Evolutionary conservation across 2,329 filamentous ascomycete genomes (phyloP).

Genomic region (Fusarium redolens): DNA sequence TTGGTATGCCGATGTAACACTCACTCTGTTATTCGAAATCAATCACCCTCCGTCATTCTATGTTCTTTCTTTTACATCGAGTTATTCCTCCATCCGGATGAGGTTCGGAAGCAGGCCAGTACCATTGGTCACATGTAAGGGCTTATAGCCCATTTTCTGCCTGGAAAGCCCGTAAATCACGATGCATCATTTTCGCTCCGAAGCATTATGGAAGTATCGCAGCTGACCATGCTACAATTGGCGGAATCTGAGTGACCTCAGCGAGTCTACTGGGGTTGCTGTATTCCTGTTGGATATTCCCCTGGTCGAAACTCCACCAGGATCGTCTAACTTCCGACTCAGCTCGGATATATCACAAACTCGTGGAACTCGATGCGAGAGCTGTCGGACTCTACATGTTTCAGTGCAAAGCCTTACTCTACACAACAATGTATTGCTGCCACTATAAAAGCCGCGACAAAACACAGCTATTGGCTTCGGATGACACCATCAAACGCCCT

Average conservation of each 20-base stretch:
- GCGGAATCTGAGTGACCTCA: background rate
- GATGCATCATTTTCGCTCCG: background rate
- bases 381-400: background rate
- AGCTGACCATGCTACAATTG: background rate
- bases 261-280: background rate
- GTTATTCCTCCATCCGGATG: background rate
- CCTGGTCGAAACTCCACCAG: background rate
- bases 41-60: no score
- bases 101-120: background rate
- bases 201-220: background rate
- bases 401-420: accelerated
- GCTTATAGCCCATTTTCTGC: background rate
- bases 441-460: background rate
- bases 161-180: no score
- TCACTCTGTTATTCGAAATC: no score
- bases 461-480: accelerated
- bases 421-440: accelerated
- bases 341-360: slow-evolving; percentile 3
- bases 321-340: background rate
- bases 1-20: no score
- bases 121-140: background rate
- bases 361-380: background rate
- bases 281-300: background rate
- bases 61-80: no score
- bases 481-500: background rate